Base-by-base conservation (phyloP, 345 rosid species). In the Bretschneidera sinensis region DNA sequence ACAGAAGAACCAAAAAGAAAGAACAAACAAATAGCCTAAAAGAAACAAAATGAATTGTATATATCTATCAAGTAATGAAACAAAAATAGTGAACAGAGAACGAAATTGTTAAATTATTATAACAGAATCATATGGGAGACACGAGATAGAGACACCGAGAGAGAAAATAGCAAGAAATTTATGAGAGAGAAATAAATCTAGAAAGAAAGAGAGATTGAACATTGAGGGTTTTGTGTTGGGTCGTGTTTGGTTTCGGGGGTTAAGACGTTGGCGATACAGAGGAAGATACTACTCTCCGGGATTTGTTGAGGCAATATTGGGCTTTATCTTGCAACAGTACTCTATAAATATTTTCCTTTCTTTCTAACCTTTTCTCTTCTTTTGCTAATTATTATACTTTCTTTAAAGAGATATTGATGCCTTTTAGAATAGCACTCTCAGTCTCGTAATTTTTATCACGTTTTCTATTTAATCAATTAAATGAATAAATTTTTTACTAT, bases 1-100 rank as follows among this genome's bases (percentile, higher is more conserved):
- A 51, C 55, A 60, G 51, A 54, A 23, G 28, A 17, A 51, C 63
- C 51, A 59, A 55, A 58, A 51, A 57, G 15, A 15, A 64, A 57
- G 15, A 24, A 48, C 49, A 61, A 24, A 39, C 9, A 39, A 39
- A 39, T 39, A 39, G 45, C 11, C 45, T 1, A 18, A 68, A 65
- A 18, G 21, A 50, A 51, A 31, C 21, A 39, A 19, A 23, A 19
- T 16, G 43, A 60, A 51, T 0, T 22, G 22, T 39, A 52, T 19
- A 45, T n/a, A 43, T 9, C 21, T 31, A 55, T 17, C 22, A 65
- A 49, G 21, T 49, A 62, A 62, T 14, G 7, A 24, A 61, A 31
- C 9, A 20, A 22, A 52, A 5, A 5, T 0, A 35, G 9, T 17
- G 15, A 23, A 62, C 31, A 62, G 43, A 23, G 47, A 20, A 25